These are phyloP conservation scores for Suaeda aralocaspica DNA, from an alignment of 148 eudicot genomes.

Conservation along the genomic window DNA sequence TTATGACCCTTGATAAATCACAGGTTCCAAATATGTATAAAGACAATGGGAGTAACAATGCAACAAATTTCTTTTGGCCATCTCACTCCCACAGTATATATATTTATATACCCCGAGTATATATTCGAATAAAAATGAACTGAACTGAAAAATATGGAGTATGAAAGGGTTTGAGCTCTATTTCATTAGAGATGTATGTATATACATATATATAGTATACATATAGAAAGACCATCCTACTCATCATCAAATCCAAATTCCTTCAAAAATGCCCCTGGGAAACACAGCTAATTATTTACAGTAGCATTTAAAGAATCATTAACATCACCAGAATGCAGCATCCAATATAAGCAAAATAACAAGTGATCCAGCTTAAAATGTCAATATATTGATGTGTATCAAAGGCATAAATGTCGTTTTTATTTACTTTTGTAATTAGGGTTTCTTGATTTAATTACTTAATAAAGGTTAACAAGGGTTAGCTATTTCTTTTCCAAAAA, in stretches of 20 bases:
- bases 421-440: too few species aligned
- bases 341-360: neutral
- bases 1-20: neutral
- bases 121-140: neutral
- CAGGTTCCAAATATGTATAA: neutral
- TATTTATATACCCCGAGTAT: too few species aligned
- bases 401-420: too few species aligned
- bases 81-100: neutral
- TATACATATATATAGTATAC: too few species aligned
- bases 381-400: too few species aligned
- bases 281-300: neutral
- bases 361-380: neutral
- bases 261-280: neutral
- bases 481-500: too few species aligned
- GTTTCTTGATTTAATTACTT: too few species aligned
- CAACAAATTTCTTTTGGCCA: neutral
- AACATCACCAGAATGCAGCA: neutral
- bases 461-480: too few species aligned
- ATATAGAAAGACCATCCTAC: too few species aligned
- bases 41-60: neutral
- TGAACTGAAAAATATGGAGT: neutral
- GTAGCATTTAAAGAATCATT: neutral
- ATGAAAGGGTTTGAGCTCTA: neutral
- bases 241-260: neutral
- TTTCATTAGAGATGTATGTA: too few species aligned